Evolutionary conservation across 2,329 filamentous ascomycete genomes (phyloP).

Genomic region (Myriosclerotinia duriaeana): DNA sequence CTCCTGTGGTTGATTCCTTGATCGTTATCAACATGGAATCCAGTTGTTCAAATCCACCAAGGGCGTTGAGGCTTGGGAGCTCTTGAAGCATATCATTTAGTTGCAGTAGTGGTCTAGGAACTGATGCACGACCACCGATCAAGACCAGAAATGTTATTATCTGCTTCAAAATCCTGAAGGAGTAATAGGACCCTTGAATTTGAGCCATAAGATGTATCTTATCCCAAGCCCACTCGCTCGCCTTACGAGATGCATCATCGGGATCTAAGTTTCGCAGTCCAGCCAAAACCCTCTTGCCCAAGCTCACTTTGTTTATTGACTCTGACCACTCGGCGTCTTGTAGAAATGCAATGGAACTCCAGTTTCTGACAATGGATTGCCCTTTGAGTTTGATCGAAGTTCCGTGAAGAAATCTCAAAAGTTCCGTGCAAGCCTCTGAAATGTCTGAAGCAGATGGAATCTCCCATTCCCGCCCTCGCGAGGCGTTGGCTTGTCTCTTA

Average conservation of each 20-base stretch:
- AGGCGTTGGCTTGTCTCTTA: constrained; percentile 34
- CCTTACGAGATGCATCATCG: background rate
- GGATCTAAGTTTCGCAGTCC: background rate
- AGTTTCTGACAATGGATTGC: constrained; percentile 29
- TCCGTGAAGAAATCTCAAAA: constrained; percentile 28
- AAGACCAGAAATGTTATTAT: constrained; percentile 32
- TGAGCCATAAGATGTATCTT: constrained; percentile 39
- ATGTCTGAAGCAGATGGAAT: constrained; percentile 34
- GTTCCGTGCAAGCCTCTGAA: constrained; percentile 30
- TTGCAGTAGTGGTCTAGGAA: constrained; percentile 24
- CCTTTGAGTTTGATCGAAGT: constrained; percentile 27
- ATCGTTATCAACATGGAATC: constrained; percentile 1
- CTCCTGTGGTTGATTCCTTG: background rate
- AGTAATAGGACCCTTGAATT: constrained; percentile 40
- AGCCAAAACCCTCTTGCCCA: constrained; percentile 21
- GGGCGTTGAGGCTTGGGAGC: constrained; percentile 28
- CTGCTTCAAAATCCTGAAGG: constrained; percentile 40
- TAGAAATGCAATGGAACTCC: constrained; percentile 35
- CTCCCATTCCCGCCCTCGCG: constrained; percentile 34
- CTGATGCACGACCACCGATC: background rate
- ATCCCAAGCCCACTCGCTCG: constrained; percentile 37
- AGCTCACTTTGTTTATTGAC: constrained; percentile 31
- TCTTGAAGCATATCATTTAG: constrained; percentile 29
- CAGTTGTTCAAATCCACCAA: background rate
- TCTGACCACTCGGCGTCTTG: constrained; percentile 38